A percentile compares a stretch with the other conserved stretches of the same genome.
phyloP scores from a whole-genome alignment of 805 yeast genomes.

The Myxozyma udenii region DNA sequence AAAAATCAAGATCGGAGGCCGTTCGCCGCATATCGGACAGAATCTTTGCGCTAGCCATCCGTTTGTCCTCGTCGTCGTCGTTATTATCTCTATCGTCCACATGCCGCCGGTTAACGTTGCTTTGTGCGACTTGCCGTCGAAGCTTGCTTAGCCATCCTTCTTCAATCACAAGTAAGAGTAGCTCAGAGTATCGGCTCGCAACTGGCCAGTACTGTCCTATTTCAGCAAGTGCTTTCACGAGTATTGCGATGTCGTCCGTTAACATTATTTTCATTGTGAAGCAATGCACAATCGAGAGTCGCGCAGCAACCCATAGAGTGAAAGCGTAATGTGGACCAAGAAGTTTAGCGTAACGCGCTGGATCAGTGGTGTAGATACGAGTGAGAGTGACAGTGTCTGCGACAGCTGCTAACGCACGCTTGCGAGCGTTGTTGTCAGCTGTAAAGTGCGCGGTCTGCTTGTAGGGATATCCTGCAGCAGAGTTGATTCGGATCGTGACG shows the following conservation, averaged over 20 bases:
- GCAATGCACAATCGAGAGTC: conserved; percentile 33
- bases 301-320: conserved; percentile 34
- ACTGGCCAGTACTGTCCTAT: conserved; percentile 33
- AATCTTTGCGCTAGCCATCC: conserved; percentile 30
- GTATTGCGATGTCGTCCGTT: conserved; percentile 30
- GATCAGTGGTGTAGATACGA: conserved; percentile 12
- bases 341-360: conserved; percentile 11
- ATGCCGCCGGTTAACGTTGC: not conserved
- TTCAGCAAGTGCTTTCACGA: conserved; percentile 23
- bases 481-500: conserved; percentile 32
- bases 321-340: conserved; percentile 36
- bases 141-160: conserved; percentile 30
- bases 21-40: conserved; percentile 34
- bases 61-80: conserved; percentile 14
- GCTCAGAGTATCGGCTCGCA: conserved; percentile 31
- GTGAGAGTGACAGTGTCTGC: conserved; percentile 27
- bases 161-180: conserved; percentile 31
- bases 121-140: conserved; percentile 4
- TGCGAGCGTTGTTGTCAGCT: conserved; percentile 31
- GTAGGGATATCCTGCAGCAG: conserved; percentile 34
- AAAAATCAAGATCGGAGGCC: conserved; percentile 34
- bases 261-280: conserved; percentile 28
- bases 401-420: conserved; percentile 29
- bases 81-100: not conserved
- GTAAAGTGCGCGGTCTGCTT: conserved; percentile 29